phyloP scores from a whole-genome alignment of 768 basidiomycete species.

The Podaxis sp. region DNA sequence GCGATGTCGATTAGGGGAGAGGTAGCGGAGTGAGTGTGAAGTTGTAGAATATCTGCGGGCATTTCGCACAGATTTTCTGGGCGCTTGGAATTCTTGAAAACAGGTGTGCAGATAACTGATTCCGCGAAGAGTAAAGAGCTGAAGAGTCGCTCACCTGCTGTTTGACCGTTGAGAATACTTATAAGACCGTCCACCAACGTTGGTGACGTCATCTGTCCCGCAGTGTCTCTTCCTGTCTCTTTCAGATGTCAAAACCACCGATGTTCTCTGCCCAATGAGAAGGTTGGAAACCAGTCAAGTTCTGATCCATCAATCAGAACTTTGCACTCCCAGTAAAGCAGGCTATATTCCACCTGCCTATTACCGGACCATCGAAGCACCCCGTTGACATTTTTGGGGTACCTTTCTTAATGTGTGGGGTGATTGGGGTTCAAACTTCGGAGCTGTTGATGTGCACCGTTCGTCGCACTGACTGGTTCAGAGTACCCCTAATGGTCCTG shows the following conservation, averaged over 20 bases:
- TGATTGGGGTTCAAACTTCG: too few relatives aligned
- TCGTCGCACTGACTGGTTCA: not conserved
- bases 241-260: not conserved
- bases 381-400: too few relatives aligned
- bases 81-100: not conserved
- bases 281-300: not conserved
- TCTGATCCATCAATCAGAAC: constrained; percentile 1
- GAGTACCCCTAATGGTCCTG: not conserved
- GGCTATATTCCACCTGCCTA: not conserved
- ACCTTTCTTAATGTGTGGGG: too few relatives aligned
- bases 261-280: not conserved
- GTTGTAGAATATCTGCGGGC: constrained; percentile 51
- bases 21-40: constrained; percentile 38
- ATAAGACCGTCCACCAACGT: not conserved
- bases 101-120: not conserved
- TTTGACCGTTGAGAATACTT: not conserved
- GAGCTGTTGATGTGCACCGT: too few relatives aligned
- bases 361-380: not conserved
- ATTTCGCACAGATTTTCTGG: constrained; percentile 24
- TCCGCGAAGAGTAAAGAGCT: not conserved
- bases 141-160: not conserved
- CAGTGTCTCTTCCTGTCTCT: not conserved
- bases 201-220: not conserved
- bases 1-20: constrained; percentile 37
- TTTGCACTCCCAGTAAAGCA: not conserved